Base-by-base conservation (phyloP, 2,329 filamentous ascomycete genomes). In the Talaromyces atroroseus region DNA sequence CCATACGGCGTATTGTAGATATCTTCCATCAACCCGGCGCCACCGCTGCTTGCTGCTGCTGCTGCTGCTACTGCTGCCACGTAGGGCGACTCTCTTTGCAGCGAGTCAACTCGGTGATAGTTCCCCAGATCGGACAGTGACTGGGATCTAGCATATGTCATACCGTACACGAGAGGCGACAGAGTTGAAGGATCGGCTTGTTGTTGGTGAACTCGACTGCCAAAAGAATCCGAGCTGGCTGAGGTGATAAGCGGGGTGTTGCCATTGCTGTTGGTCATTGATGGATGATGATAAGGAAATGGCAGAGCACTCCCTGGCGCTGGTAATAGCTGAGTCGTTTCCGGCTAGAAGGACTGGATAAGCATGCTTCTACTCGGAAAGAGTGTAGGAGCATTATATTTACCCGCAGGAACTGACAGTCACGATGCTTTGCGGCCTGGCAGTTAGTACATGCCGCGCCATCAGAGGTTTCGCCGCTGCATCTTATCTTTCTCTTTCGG, bases 401-500 rank as follows among this genome's bases (percentile, higher is more conserved):
- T 53, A 58, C 56, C 47, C 56, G 45, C 24, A 58, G 24, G 42
- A 58, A 61, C 51, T 10, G 65, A 61, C 38, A 59, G 38, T 48
- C 59, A 62, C 4, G 57, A 47, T n/a, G 63, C 60, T 38, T 56
- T 60, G 92, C 87, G 59, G 79, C 84, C 65, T 84, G 87, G 77
- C 92, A 97, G 71, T 92, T 95, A 11, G 81, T 78, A 72, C 92
- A 97, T n/a, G 86, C 85, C 40, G 78, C 75, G n/a, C 87, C 88
- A 65, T 87, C 83, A 32, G 88, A 88, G 34, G 81, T 79, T 68
- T 96, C 90, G 45, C 92, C 92, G 66, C 89, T 95, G 76, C 92
- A 97, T 64, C 90, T 87, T 65, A 97, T 97, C 78, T 97, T 97
- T 58, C 92, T 84, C 75, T 92, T 92, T 59, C 92, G 85, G 73